Conservation (phyloP, 768 basidiomycete species). For the Trametes cinnabarina region DNA sequence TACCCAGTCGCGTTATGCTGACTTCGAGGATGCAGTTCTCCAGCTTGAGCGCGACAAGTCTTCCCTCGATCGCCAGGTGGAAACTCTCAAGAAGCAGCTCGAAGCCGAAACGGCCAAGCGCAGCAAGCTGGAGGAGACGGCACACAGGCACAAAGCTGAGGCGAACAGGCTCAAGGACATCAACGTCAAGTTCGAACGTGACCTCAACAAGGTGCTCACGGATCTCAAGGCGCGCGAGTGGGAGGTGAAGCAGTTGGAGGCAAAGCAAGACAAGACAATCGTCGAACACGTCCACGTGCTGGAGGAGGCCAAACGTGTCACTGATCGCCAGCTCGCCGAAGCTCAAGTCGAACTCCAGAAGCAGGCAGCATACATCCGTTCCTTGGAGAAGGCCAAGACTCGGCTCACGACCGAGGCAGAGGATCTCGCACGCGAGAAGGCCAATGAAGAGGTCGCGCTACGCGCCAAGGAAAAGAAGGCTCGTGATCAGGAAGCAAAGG, state of each 20-base stretch:
- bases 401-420: constrained; percentile 78
- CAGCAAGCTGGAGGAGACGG: constrained; percentile 67
- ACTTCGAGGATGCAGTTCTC: constrained; percentile 85
- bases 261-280: constrained; percentile 94
- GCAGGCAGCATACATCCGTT: constrained; percentile 73
- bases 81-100: constrained; percentile 67
- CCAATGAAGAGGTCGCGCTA: constrained; percentile 63
- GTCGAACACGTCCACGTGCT: constrained; percentile 97
- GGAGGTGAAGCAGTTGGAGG: constrained; percentile 83
- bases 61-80: constrained; percentile 68
- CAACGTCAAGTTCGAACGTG: constrained; percentile 70
- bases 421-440: constrained; percentile 73
- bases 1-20: constrained; percentile 73
- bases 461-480: constrained; percentile 68
- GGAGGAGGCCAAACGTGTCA: constrained; percentile 92
- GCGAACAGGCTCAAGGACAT: constrained; percentile 64
- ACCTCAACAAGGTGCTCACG: constrained; percentile 74
- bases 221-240: constrained; percentile 81
- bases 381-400: constrained; percentile 79
- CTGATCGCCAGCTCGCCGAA: constrained; percentile 85
- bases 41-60: constrained; percentile 82
- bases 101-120: constrained; percentile 72
- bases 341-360: constrained; percentile 77
- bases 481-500: constrained; percentile 60
- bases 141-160: constrained; percentile 66